phyloP scores from a whole-genome alignment of 2,329 filamentous ascomycete genomes.

The Fusarium siculi region DNA sequence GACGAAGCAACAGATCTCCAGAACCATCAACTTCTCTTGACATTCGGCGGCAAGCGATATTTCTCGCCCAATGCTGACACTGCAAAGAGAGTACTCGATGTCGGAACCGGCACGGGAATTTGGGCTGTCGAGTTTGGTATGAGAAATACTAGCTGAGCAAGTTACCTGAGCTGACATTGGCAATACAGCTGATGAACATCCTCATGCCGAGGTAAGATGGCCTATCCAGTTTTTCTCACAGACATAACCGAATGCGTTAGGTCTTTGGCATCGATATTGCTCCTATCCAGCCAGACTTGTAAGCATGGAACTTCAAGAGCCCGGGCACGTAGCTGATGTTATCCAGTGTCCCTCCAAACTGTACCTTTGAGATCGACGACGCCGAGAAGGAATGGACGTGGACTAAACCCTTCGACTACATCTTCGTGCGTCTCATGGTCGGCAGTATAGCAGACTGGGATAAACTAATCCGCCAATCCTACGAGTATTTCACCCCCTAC shows the following conservation, averaged over 20 bases:
- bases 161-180: neutral
- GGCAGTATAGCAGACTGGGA: constrained; percentile 32
- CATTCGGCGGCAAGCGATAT: constrained; percentile 11
- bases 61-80: constrained; percentile 13
- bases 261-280: constrained; percentile 21
- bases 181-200: constrained; percentile 19
- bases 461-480: constrained; percentile 1
- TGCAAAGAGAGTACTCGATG: constrained; percentile 20
- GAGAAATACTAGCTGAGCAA: neutral
- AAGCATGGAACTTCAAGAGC: accelerated
- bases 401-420: constrained; percentile 18
- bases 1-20: constrained; percentile 10
- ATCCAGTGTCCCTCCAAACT: constrained; percentile 10
- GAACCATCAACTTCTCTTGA: constrained; percentile 22
- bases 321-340: accelerated
- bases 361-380: constrained; percentile 22
- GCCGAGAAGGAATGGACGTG: constrained; percentile 30
- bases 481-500: neutral
- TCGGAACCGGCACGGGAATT: constrained; percentile 27
- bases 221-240: accelerated
- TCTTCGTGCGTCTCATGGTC: constrained; percentile 29
- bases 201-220: constrained; percentile 13
- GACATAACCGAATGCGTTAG: too few species aligned
- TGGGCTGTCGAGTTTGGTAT: constrained; percentile 32
- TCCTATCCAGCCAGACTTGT: constrained; percentile 27